Conservation (phyloP, 2,329 filamentous ascomycete species). For the Furcasterigmium furcatum region DNA sequence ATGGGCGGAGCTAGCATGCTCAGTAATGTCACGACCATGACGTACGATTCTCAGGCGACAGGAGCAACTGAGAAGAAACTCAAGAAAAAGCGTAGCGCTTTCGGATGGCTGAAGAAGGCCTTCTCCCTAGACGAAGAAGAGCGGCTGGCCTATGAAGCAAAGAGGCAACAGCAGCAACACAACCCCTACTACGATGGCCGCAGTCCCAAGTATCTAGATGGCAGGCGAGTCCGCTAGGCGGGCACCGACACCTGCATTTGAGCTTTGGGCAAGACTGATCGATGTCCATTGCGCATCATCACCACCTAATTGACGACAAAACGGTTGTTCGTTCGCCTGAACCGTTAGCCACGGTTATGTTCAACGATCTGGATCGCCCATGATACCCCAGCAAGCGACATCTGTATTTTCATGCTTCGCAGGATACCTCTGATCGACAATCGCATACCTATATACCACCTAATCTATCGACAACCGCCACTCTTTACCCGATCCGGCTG, state of each 20-base stretch:
- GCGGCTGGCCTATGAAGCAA: constrained; percentile 54
- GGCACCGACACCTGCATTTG: not conserved
- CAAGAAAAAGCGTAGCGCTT: constrained; percentile 66
- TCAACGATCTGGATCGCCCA: not conserved
- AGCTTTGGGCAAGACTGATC: no score
- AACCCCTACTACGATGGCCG: constrained; percentile 48
- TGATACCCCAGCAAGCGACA: constrained; percentile 3
- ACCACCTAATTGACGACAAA: not conserved
- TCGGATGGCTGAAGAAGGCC: constrained; percentile 67
- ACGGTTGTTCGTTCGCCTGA: not conserved
- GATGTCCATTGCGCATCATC: no score
- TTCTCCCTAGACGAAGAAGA: constrained; percentile 65
- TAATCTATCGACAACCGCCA: not conserved
- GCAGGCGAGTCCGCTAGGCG: constrained; percentile 40
- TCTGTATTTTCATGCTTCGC: constrained; percentile 4
- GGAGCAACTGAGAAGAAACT: constrained; percentile 35
- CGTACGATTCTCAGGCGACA: constrained; percentile 31
- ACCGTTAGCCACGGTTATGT: not conserved
- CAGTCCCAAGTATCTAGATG: constrained; percentile 54
- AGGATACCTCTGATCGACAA: not conserved
- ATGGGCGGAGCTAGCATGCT: constrained; percentile 54
- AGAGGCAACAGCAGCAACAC: constrained; percentile 39
- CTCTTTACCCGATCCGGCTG: not conserved
- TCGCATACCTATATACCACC: not conserved
- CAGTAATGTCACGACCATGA: constrained; percentile 49